Percentiles rank a stretch among this genome's conserved stretches.
phyloP scores from a whole-genome alignment of 805 yeast genomes.

The Soucietia sequanensis region DNA sequence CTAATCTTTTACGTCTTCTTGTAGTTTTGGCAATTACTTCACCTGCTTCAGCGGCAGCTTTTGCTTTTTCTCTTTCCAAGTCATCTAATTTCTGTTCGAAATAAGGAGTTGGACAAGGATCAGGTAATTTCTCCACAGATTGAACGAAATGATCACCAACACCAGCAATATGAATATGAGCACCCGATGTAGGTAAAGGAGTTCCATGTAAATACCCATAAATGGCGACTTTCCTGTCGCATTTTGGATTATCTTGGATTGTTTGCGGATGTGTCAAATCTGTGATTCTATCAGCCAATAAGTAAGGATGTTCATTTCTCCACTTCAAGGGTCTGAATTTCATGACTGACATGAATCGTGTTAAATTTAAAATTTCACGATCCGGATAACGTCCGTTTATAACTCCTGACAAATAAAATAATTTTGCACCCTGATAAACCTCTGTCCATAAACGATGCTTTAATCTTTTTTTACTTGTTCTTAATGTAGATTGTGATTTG shows the following conservation, averaged over 20 bases:
- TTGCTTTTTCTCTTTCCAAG: conserved; percentile 68
- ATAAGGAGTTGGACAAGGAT: conserved; percentile 98
- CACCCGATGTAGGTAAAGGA: conserved; percentile 64
- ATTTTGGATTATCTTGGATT: conserved; percentile 74
- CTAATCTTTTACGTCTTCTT: conserved; percentile 82
- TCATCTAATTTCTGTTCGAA: conserved; percentile 85
- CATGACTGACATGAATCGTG: conserved; percentile 94
- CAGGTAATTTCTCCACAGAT: conserved; percentile 85
- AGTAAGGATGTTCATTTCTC: conserved; percentile 97
- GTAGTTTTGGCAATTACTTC: conserved; percentile 51
- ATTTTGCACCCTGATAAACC: conserved; percentile 96
- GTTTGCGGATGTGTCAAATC: conserved; percentile 91
- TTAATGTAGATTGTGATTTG: conserved; percentile 81
- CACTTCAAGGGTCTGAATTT: conserved; percentile 98
- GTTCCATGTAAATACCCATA: conserved; percentile 97
- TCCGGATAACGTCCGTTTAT: conserved; percentile 97
- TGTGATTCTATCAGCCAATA: conserved; percentile 86
- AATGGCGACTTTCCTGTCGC: conserved; percentile 85
- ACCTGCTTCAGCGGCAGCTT: conserved; percentile 62
- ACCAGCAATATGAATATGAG: conserved; percentile 91
- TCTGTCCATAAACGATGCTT: conserved; percentile 98
- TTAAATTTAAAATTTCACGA: conserved; percentile 86
- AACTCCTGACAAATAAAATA: conserved; percentile 92
- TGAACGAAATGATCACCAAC: conserved; percentile 83
- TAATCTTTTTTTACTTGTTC: conserved; percentile 87